These are phyloP conservation scores for Carex scoparia DNA, from an alignment of 176 grass and related monocot genomes.

Conservation along the genomic window DNA sequence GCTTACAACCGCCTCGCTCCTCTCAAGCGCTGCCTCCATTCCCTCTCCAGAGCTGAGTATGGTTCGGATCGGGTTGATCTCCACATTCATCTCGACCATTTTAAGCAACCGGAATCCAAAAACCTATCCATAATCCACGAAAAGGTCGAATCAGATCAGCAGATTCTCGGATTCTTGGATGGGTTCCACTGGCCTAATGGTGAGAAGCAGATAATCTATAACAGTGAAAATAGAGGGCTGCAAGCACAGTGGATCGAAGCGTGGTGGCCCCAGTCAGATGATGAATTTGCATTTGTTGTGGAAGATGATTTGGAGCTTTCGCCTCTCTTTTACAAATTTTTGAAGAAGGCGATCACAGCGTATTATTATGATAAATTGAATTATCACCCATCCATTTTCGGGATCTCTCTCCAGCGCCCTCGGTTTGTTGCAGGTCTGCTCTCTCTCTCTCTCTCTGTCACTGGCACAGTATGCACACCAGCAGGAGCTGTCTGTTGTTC, in stretches of 20 bases:
- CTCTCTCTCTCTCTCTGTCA: neutral
- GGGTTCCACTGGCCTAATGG: conserved; percentile 60
- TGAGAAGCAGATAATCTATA: conserved; percentile 66
- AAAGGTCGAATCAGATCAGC: conserved; percentile 40
- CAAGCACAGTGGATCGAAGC: conserved; percentile 97
- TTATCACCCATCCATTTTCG: conserved; percentile 70
- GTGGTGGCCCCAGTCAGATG: conserved; percentile 84
- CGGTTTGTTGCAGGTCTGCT: conserved; percentile 80
- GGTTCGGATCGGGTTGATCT: conserved; percentile 63
- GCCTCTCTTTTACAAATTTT: conserved; percentile 67
- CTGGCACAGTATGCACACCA: neutral
- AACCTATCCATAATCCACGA: conserved; percentile 23
- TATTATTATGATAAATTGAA: conserved; percentile 82
- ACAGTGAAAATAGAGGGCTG: conserved; percentile 59
- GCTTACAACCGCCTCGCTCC: conserved; percentile 65
- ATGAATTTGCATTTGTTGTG: conserved; percentile 93
- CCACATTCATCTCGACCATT: conserved; percentile 79
- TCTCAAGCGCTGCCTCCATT: conserved; percentile 74
- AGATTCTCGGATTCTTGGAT: conserved; percentile 55
- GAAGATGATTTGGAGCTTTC: conserved; percentile 95
- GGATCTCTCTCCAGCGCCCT: conserved; percentile 79
- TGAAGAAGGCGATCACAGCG: conserved; percentile 56
- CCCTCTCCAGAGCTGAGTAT: conserved; percentile 71
- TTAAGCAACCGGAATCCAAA: neutral
- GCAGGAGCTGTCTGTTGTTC: neutral